phyloP scores from a whole-genome alignment of 2,329 filamentous ascomycete species.

The Neonectria punicea region DNA sequence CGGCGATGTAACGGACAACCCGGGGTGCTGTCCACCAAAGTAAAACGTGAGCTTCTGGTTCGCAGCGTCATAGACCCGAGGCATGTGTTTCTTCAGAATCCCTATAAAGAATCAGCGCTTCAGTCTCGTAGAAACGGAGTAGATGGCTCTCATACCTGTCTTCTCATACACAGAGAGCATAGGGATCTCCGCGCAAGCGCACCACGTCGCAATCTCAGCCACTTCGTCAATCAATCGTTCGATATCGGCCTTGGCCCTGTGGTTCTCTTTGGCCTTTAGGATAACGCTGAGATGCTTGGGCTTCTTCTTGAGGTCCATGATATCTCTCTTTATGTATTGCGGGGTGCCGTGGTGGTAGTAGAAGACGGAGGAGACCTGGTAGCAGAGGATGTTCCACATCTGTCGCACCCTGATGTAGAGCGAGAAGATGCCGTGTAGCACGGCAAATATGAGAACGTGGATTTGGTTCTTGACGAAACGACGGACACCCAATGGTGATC shows the following conservation, averaged over 20 bases:
- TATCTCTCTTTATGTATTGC: slow-evolving; percentile 89
- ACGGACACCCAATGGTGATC: slow-evolving; percentile 65
- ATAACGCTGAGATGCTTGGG: slow-evolving; percentile 91
- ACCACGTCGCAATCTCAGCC: slow-evolving; percentile 93
- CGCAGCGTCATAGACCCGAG: slow-evolving; percentile 84
- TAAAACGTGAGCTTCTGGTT: slow-evolving; percentile 85
- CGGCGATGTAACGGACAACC: slow-evolving; percentile 67
- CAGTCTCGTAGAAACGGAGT: not conserved
- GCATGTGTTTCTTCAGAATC: slow-evolving; percentile 87
- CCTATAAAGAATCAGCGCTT: slow-evolving; percentile 61
- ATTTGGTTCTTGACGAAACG: slow-evolving; percentile 71
- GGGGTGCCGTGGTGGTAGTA: slow-evolving; percentile 97
- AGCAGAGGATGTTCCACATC: slow-evolving; percentile 80
- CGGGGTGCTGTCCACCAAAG: slow-evolving; percentile 80
- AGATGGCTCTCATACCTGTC: slow-evolving; percentile 70
- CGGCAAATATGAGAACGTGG: slow-evolving; percentile 72
- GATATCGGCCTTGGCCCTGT: slow-evolving; percentile 76
- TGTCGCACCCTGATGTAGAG: slow-evolving; percentile 86
- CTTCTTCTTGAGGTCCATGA: slow-evolving; percentile 76
- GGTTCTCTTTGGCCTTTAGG: slow-evolving; percentile 76
- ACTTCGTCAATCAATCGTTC: slow-evolving; percentile 90
- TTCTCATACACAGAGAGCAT: slow-evolving; percentile 91
- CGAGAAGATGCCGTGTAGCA: slow-evolving; percentile 85
- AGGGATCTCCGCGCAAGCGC: slow-evolving; percentile 86
- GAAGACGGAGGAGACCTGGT: slow-evolving; percentile 82